Evolutionary conservation across 192 early-diverging fungal species (phyloP).

Genomic region (Coemansia biformis): DNA sequence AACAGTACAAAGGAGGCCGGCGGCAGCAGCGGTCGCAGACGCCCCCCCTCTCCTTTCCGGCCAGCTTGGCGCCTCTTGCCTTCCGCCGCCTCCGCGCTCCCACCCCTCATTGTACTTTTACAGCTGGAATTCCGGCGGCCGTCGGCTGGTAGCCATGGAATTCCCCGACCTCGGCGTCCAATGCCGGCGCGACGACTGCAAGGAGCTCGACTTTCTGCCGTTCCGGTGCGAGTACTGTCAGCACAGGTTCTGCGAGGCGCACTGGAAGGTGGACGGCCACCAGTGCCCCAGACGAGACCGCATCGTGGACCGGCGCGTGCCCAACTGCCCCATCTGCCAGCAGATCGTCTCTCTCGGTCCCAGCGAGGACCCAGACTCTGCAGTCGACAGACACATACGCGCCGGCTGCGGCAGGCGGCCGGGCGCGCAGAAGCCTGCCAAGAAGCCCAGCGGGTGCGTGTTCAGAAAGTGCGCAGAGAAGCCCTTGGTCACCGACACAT

Average conservation of each 20-base stretch:
- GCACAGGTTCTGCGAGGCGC: constrained; percentile 54
- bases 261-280: constrained; percentile 65
- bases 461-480: constrained; percentile 61
- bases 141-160: constrained; percentile 64
- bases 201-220: constrained; percentile 56
- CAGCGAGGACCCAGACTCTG: constrained; percentile 69
- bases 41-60: too few species aligned
- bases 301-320: constrained; percentile 57
- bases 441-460: constrained; percentile 53
- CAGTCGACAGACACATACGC: constrained; percentile 21
- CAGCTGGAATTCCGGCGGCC: too few species aligned
- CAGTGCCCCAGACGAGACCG: constrained; percentile 56
- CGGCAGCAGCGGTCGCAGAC: too few species aligned
- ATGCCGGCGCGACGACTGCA: constrained; percentile 57
- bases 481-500: constrained; percentile 62
- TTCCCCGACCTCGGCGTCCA: constrained; percentile 64
- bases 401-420: constrained; percentile 20
- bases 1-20: too few species aligned
- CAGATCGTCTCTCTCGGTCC: constrained; percentile 64
- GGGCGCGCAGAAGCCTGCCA: constrained; percentile 44
- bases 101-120: not conserved
- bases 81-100: not conserved
- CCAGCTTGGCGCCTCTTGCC: too few species aligned
- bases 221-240: constrained; percentile 49
- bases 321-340: constrained; percentile 71